Evolutionary conservation across 495 filamentous ascomycete genomes (phyloP).

Genomic region (Glutinoglossum americanum): DNA sequence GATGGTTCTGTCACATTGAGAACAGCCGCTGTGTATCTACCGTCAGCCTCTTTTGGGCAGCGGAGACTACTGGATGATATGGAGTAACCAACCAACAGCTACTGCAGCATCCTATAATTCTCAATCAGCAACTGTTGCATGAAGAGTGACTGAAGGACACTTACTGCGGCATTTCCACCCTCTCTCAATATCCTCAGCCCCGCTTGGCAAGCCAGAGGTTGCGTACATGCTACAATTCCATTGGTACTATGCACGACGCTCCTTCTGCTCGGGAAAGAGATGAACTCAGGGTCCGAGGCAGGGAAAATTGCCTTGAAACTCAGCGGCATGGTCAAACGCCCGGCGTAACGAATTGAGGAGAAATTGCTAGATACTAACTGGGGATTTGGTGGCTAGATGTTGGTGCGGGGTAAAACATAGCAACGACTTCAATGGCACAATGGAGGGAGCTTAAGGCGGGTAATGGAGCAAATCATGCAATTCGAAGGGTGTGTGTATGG

Average conservation of each 20-base stretch:
- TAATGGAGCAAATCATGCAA: not conserved
- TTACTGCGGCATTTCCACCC: conserved; percentile 83
- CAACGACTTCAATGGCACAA: too few relatives aligned
- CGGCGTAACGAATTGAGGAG: not conserved
- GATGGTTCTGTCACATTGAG: conserved; percentile 87
- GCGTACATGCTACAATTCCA: conserved; percentile 79
- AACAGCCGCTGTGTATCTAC: conserved; percentile 36
- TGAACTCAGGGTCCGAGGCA: conserved; percentile 34
- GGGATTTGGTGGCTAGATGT: not conserved
- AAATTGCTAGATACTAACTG: not conserved
- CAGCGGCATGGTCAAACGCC: conserved; percentile 27
- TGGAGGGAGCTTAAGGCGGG: not conserved
- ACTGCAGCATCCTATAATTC: conserved; percentile 70
- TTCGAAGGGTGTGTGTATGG: not conserved
- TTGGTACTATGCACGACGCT: conserved; percentile 86
- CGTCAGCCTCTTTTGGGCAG: conserved; percentile 7
- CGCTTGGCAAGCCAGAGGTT: conserved; percentile 75
- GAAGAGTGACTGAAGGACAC: conserved; percentile 13
- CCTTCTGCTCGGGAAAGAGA: conserved; percentile 60
- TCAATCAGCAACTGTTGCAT: conserved; percentile 2
- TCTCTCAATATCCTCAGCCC: conserved; percentile 64
- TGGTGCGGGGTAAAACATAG: not conserved
- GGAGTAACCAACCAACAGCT: conserved; percentile 37
- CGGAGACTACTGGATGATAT: not conserved
- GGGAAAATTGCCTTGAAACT: conserved; percentile 41